A percentile compares a stretch with the other conserved stretches of the same genome.
phyloP scores from a whole-genome alignment of 495 filamentous ascomycete species.

The Xylaria telfairii region DNA sequence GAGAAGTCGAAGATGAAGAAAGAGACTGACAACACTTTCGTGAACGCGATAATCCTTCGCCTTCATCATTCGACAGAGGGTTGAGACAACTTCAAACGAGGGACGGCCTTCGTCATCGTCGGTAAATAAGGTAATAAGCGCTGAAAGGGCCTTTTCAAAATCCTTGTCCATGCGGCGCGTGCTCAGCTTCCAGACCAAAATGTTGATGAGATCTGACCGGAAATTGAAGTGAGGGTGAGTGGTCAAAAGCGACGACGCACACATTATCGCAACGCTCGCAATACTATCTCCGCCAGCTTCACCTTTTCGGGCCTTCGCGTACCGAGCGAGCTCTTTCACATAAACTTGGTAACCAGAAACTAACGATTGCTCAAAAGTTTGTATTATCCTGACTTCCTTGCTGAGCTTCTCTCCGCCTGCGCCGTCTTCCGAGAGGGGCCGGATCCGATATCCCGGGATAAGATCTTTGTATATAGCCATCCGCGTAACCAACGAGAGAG shows the following conservation, averaged over 20 bases:
- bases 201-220: conserved; percentile 81
- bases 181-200: conserved; percentile 83
- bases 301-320: conserved; percentile 59
- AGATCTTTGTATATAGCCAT: conserved; percentile 93
- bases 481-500: conserved; percentile 82
- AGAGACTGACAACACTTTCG: conserved; percentile 86
- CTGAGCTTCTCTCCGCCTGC: conserved; percentile 79
- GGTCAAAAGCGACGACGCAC: conserved; percentile 77
- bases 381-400: conserved; percentile 84
- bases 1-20: conserved; percentile 86
- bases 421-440: conserved; percentile 77
- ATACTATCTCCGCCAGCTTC: conserved; percentile 49
- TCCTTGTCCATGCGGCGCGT: conserved; percentile 69
- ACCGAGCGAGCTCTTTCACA: conserved; percentile 69
- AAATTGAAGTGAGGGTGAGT: conserved; percentile 97
- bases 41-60: conserved; percentile 77
- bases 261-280: conserved; percentile 78
- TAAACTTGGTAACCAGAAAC: conserved; percentile 83
- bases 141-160: conserved; percentile 77
- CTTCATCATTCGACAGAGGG: conserved; percentile 95
- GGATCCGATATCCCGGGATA: conserved; percentile 94
- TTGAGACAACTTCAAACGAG: conserved; percentile 82
- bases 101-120: conserved; percentile 87
- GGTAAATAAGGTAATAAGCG: conserved; percentile 80
- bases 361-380: conserved; percentile 83